Evolutionary conservation across 495 filamentous ascomycete species (phyloP).

Genomic region (Tuber brumale): DNA sequence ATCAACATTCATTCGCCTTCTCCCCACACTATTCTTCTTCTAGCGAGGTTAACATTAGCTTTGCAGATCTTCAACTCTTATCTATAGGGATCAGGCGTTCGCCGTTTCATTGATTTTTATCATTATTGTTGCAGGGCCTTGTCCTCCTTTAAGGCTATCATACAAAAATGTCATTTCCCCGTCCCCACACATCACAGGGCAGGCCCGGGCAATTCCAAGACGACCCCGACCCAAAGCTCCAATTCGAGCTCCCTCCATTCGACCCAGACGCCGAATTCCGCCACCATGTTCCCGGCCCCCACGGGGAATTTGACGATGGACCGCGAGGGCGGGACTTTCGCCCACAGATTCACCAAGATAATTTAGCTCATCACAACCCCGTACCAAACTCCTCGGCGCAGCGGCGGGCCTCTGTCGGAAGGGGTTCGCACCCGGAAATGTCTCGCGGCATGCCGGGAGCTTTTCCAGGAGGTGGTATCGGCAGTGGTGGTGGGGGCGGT

Average conservation of each 20-base stretch:
- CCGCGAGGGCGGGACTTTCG: conserved; percentile 25
- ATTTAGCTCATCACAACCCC: conserved; percentile 1
- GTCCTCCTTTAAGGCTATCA: background rate
- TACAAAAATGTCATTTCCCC: background rate
- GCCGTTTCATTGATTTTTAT: background rate
- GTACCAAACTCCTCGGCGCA: conserved; percentile 8
- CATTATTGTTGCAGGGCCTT: background rate
- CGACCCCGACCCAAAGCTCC: conserved; percentile 14
- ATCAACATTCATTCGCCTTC: background rate
- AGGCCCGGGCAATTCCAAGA: conserved; percentile 22
- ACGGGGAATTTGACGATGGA: conserved; percentile 17
- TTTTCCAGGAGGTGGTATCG: conserved; percentile 2
- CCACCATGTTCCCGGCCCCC: conserved; percentile 9
- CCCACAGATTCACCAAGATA: conserved; percentile 30
- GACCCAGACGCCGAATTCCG: conserved; percentile 20
- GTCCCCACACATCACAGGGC: background rate
- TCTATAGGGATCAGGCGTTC: background rate
- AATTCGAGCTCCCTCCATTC: conserved; percentile 22
- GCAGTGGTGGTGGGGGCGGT: conserved; percentile 12
- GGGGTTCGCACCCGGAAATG: conserved; percentile 7
- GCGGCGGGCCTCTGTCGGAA: conserved; percentile 18
- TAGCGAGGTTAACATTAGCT: background rate
- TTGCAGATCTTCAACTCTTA: background rate
- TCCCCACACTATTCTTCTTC: background rate
- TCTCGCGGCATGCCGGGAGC: conserved; percentile 4